Conservation (phyloP, 2,329 filamentous ascomycete genomes). For the Tolypocladium paradoxum region DNA sequence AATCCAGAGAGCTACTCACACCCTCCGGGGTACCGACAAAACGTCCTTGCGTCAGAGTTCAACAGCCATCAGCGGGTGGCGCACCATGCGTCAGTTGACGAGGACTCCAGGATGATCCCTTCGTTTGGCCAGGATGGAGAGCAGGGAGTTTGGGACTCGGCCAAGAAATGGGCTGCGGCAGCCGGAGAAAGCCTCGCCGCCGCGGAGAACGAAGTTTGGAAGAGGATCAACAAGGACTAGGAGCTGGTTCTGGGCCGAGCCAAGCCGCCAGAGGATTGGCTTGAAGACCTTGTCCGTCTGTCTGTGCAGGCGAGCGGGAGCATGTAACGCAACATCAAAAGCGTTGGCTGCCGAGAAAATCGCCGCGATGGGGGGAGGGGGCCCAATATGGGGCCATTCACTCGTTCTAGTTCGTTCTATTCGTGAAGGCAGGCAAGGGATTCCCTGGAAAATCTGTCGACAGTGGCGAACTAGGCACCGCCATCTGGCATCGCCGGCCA, state of each 20-base stretch:
- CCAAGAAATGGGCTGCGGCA: conserved; percentile 45
- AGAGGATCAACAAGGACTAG: conserved; percentile 48
- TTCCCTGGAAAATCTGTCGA: neutral
- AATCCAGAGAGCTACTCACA: conserved; percentile 26
- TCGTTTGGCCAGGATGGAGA: conserved; percentile 21
- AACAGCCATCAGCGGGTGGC: conserved; percentile 34
- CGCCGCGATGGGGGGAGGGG: too few relatives aligned
- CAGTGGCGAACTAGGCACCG: neutral
- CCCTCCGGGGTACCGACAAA: conserved; percentile 47
- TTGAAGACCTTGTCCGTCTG: neutral
- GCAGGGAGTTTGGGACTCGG: conserved; percentile 42
- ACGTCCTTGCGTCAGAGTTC: conserved; percentile 40
- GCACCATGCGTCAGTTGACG: conserved; percentile 21
- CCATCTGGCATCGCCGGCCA: neutral
- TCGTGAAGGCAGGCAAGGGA: neutral
- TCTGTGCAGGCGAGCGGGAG: neutral
- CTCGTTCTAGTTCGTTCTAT: neutral
- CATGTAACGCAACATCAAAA: neutral
- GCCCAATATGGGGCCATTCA: neutral
- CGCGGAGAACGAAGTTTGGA: conserved; percentile 53
- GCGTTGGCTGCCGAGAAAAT: neutral
- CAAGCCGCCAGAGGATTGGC: neutral
- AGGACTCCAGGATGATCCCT: conserved; percentile 5
- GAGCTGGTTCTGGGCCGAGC: neutral
- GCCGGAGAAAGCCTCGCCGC: conserved; percentile 47